Evolutionary conservation across 805 yeast genomes (phyloP).

Genomic region (Cyberlindnera xylosilytica): DNA sequence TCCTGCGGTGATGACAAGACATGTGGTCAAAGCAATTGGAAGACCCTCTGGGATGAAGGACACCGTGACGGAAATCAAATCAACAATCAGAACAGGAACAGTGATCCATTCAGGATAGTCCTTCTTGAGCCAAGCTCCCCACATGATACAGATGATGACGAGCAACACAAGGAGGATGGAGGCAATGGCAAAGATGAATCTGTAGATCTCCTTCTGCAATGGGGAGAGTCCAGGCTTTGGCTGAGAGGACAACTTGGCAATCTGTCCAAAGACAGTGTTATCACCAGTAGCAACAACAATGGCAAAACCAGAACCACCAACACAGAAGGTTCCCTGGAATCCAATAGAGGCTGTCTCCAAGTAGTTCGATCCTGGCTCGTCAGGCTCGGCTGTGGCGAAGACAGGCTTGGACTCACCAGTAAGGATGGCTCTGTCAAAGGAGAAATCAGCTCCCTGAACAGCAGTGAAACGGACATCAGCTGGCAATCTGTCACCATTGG

Average conservation of each 20-base stretch:
- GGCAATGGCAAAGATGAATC: constrained; percentile 32
- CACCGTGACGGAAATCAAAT: constrained; percentile 43
- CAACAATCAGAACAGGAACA: constrained; percentile 39
- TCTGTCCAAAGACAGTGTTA: constrained; percentile 43
- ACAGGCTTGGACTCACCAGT: constrained; percentile 49
- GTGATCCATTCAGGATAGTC: constrained; percentile 40
- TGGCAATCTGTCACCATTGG: constrained; percentile 41
- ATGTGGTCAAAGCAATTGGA: constrained; percentile 50
- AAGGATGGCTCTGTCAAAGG: constrained; percentile 44
- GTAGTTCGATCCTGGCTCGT: constrained; percentile 35
- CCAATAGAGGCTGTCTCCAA: constrained; percentile 43
- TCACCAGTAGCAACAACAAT: constrained; percentile 44
- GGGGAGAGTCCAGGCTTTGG: constrained; percentile 41
- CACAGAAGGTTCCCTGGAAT: constrained; percentile 43
- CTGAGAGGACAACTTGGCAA: constrained; percentile 39
- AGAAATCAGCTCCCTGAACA: constrained; percentile 33
- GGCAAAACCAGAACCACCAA: constrained; percentile 42
- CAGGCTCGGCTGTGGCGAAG: constrained; percentile 29
- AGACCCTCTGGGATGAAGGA: constrained; percentile 52
- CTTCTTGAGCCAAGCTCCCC: constrained; percentile 43
- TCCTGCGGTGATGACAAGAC: constrained; percentile 44
- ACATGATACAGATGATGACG: constrained; percentile 34
- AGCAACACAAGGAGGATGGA: constrained; percentile 28
- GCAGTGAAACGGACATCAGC: constrained; percentile 45
- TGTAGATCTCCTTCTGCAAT: constrained; percentile 38